These are phyloP conservation scores for Dactylellina sp. DNA, from an alignment of 2,329 filamentous ascomycete species.

Conservation along the genomic window DNA sequence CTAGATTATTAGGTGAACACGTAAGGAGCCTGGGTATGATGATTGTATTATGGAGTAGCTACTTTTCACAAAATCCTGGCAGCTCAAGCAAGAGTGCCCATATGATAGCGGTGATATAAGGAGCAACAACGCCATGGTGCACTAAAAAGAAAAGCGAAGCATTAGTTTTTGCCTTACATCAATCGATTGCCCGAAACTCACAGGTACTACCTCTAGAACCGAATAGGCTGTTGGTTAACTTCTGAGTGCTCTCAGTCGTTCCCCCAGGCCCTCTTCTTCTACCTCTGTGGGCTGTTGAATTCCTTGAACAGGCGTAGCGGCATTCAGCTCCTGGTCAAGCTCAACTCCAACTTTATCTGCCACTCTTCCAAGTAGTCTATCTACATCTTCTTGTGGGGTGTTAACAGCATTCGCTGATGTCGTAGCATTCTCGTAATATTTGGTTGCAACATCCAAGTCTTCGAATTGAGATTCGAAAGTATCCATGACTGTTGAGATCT, in stretches of 20 bases:
- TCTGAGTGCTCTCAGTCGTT: constrained; percentile 70
- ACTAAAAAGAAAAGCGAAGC: no score
- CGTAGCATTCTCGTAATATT: constrained; percentile 86
- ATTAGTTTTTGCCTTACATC: no score
- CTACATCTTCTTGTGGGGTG: constrained; percentile 84
- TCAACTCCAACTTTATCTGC: constrained; percentile 90
- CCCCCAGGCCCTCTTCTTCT: constrained; percentile 79
- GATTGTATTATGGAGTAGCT: no score
- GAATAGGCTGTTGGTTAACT: constrained; percentile 33
- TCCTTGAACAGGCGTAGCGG: constrained; percentile 70
- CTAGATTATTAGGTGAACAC: no score
- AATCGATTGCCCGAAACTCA: no score
- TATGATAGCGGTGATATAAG: no score
- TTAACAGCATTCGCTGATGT: constrained; percentile 79
- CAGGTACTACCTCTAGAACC: no score
- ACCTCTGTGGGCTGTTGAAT: constrained; percentile 78
- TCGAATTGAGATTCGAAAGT: constrained; percentile 72
- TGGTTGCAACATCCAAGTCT: constrained; percentile 67
- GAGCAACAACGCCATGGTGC: no score
- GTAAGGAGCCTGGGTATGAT: no score
- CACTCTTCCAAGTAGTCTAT: constrained; percentile 84
- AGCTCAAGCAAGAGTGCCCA: no score
- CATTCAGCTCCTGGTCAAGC: constrained; percentile 78
- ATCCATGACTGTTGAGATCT: constrained; percentile 76
- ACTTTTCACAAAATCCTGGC: no score